Percentiles rank a stretch among this genome's conserved stretches.
Conservation (phyloP, 192 early-diverging fungal species). For the Rhizophlyctis rosea region DNA sequence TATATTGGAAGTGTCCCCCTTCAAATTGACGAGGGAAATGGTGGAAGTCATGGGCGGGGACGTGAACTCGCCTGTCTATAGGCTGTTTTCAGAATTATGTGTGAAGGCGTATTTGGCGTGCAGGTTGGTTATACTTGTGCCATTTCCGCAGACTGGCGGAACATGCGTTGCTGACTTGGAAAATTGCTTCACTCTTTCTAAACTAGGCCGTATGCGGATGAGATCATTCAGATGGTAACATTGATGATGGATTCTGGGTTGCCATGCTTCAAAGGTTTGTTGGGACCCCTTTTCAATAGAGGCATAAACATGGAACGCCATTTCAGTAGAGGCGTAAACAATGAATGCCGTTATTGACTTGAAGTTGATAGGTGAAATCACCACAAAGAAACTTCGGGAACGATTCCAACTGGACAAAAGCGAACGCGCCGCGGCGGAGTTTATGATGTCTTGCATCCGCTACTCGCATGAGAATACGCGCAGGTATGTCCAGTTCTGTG, state of each 20-base stretch:
- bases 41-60: constrained; percentile 95
- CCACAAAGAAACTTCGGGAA: constrained; percentile 75
- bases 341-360: background rate
- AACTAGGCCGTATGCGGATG: constrained; percentile 82
- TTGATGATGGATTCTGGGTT: constrained; percentile 95
- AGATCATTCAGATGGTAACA: constrained; percentile 83
- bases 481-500: constrained; percentile 39
- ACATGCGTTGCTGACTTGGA: background rate
- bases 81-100: constrained; percentile 84
- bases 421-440: constrained; percentile 90
- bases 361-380: constrained; percentile 53
- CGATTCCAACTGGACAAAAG: constrained; percentile 88
- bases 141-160: background rate
- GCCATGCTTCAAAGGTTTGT: constrained; percentile 91
- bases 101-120: constrained; percentile 89
- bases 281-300: too few species aligned
- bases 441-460: constrained; percentile 86
- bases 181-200: constrained; percentile 2
- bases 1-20: constrained; percentile 92
- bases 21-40: constrained; percentile 98
- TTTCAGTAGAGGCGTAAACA: too few species aligned
- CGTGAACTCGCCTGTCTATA: constrained; percentile 72
- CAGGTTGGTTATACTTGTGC: constrained; percentile 32
- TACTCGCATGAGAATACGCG: constrained; percentile 92
- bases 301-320: too few species aligned